A percentile compares a stretch with the other conserved stretches of the same genome.
These are phyloP conservation scores for Dittrichia graveolens DNA, from an alignment of 129 eudicot species.

Conservation along the genomic window DNA sequence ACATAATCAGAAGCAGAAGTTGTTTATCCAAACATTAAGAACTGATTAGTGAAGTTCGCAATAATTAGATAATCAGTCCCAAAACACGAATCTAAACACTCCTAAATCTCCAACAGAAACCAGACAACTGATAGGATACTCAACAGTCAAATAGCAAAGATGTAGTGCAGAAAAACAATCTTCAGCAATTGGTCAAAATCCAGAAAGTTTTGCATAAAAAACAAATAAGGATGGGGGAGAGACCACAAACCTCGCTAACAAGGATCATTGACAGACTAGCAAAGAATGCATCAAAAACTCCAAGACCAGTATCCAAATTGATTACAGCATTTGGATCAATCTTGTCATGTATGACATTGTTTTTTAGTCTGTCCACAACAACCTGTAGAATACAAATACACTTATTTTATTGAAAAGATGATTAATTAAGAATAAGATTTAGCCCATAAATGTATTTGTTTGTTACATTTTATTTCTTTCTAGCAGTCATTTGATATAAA, in stretches of 20 bases:
- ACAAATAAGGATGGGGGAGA: background rate
- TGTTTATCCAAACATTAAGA: too few species aligned
- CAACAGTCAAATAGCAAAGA: too few species aligned
- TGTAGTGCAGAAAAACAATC: background rate
- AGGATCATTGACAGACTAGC: slow-evolving; percentile 94
- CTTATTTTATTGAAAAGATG: background rate
- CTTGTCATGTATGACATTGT: slow-evolving; percentile 39
- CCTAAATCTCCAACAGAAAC: too few species aligned
- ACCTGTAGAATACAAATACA: slow-evolving; percentile 45
- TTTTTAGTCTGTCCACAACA: slow-evolving; percentile 51
- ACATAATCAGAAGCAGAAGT: too few species aligned
- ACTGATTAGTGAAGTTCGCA: too few species aligned
- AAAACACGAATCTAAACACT: too few species aligned
- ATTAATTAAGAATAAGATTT: background rate
- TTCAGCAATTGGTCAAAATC: background rate
- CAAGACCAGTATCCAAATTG: slow-evolving; percentile 72
- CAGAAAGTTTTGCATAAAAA: too few species aligned
- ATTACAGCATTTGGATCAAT: slow-evolving; percentile 54
- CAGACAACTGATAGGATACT: too few species aligned
- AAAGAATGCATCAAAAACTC: slow-evolving; percentile 86
- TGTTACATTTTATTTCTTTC: too few species aligned
- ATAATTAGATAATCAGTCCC: too few species aligned
- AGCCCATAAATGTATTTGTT: too few species aligned
- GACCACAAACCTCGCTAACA: slow-evolving; percentile 82
- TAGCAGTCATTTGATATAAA: too few species aligned